phyloP scores from a whole-genome alignment of 108 stramenopile genomes.

The Phaeodactylum tricornutum region DNA sequence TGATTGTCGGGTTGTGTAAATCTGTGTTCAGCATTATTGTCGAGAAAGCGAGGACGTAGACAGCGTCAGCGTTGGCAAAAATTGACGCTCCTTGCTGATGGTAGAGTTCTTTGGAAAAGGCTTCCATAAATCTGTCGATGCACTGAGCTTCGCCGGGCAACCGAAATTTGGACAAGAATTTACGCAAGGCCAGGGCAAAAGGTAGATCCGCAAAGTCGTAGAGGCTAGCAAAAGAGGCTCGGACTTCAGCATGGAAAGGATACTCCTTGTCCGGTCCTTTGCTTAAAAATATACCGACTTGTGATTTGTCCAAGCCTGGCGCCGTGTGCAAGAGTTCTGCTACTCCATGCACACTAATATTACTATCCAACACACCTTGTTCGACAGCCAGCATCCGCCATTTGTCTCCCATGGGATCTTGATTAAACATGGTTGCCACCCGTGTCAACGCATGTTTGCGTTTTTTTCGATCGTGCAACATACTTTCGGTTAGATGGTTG shows the following conservation, averaged over 20 bases:
- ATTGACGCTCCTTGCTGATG: slow-evolving; percentile 37
- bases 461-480: slow-evolving; percentile 69
- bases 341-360: slow-evolving; percentile 18
- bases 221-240: slow-evolving; percentile 39
- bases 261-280: slow-evolving; percentile 85
- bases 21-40: slow-evolving; percentile 95
- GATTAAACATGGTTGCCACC: slow-evolving; percentile 75
- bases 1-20: slow-evolving; percentile 82
- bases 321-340: slow-evolving; percentile 78
- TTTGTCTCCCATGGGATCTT: slow-evolving; percentile 28
- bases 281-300: slow-evolving; percentile 84
- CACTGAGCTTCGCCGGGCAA: slow-evolving; percentile 96
- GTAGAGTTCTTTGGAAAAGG: slow-evolving; percentile 76
- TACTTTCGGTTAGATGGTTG: slow-evolving; percentile 21
- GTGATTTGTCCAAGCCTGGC: slow-evolving; percentile 79
- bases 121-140: slow-evolving; percentile 95
- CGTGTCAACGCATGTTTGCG: slow-evolving; percentile 66
- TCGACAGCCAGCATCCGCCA: slow-evolving; percentile 76
- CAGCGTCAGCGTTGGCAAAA: slow-evolving; percentile 82
- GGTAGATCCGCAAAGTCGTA: slow-evolving; percentile 66
- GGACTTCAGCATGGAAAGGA: slow-evolving; percentile 81
- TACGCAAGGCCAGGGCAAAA: slow-evolving; percentile 79
- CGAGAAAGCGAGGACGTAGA: slow-evolving; percentile 87
- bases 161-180: slow-evolving; percentile 78
- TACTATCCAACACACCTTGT: slow-evolving; percentile 37